Evolutionary conservation across 1,284 basidiomycete species (phyloP).

Genomic region (Trichosporon inkin): DNA sequence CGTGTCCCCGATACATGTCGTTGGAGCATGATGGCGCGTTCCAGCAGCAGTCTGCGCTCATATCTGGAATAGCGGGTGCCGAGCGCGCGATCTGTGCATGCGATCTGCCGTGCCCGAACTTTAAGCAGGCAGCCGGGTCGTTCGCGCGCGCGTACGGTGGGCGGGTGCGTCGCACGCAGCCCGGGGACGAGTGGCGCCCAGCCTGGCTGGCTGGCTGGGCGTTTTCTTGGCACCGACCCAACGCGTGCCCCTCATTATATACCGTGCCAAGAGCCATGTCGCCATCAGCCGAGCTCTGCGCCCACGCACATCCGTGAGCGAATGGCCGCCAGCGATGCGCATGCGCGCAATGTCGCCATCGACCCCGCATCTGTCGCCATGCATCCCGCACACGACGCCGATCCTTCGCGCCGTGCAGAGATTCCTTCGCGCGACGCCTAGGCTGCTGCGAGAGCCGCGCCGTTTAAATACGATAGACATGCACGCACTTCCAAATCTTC

Average conservation of each 20-base stretch:
- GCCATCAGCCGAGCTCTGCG: background rate
- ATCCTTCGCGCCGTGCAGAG: background rate
- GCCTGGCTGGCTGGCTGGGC: background rate
- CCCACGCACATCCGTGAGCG: background rate
- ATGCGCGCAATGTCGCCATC: conserved; percentile 1
- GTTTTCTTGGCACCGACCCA: background rate
- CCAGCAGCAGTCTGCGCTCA: too few species aligned
- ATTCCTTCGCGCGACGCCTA: too few species aligned
- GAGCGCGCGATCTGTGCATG: too few species aligned
- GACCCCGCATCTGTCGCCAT: background rate
- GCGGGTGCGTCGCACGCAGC: too few species aligned
- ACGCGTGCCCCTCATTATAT: background rate
- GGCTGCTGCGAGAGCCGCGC: background rate
- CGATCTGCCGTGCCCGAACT: too few species aligned
- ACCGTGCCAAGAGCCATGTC: background rate
- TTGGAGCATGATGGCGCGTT: too few species aligned
- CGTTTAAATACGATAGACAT: background rate
- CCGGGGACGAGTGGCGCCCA: too few species aligned
- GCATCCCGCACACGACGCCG: background rate
- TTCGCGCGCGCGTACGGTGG: too few species aligned
- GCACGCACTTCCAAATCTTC: background rate
- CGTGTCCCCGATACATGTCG: too few species aligned
- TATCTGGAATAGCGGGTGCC: too few species aligned
- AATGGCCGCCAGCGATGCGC: background rate
- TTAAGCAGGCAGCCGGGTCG: too few species aligned